These are phyloP conservation scores for Leccinum pellstonianum DNA, from an alignment of 768 basidiomycete species.

Conservation along the genomic window DNA sequence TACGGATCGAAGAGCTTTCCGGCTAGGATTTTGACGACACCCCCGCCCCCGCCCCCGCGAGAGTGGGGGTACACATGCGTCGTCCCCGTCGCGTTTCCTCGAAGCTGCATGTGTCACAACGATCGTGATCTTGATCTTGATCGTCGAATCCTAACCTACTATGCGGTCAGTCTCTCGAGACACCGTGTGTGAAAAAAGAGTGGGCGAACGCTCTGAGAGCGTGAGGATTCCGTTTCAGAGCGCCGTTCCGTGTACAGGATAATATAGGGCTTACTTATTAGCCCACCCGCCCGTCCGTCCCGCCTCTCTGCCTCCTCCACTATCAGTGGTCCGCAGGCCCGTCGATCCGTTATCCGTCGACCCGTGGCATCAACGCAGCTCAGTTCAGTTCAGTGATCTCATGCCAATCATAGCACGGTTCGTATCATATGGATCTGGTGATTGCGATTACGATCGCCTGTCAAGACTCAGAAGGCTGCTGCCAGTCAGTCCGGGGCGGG, in stretches of 20 bases:
- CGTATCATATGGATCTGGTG: not conserved
- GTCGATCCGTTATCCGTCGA: not conserved
- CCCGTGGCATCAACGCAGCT: not conserved
- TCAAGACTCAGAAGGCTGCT: not conserved
- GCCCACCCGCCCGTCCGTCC: not conserved
- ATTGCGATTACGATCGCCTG: not conserved
- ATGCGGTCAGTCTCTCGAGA: not conserved
- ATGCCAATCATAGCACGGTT: not conserved
- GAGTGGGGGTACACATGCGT: not conserved
- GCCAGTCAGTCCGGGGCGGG: not conserved
- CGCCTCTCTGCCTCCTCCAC: not conserved
- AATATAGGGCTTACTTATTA: not conserved
- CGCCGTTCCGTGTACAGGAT: not conserved
- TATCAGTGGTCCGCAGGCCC: not conserved
- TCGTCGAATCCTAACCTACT: not conserved
- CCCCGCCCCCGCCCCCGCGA: not conserved
- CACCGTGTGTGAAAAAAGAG: not conserved
- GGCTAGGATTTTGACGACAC: conserved; percentile 32
- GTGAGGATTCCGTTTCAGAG: not conserved
- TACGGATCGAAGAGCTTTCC: conserved; percentile 53
- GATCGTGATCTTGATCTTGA: not conserved
- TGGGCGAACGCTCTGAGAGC: too few relatives aligned
- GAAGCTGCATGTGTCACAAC: not conserved
- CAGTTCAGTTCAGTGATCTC: not conserved
- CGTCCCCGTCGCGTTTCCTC: not conserved